Conservation (phyloP, 2,329 filamentous ascomycete species). For the Pyrenophora tritici-repentis region DNA sequence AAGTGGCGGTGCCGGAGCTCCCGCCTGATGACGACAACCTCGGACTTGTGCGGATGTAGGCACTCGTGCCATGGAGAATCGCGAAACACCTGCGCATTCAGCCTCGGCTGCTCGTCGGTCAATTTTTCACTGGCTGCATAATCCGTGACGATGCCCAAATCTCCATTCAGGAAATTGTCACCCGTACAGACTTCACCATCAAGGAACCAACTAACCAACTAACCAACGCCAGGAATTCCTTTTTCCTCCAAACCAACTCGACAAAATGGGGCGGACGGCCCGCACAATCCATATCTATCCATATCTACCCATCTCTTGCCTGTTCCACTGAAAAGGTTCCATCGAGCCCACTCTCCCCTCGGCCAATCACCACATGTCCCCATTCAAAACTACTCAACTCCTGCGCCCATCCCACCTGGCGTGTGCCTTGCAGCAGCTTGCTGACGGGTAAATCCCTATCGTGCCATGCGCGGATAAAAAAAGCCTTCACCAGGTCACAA, state of each 20-base stretch:
- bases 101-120: slow-evolving; percentile 24
- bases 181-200: slow-evolving; percentile 11
- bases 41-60: slow-evolving; percentile 38
- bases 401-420: slow-evolving; percentile 22
- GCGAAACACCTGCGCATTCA: slow-evolving; percentile 27
- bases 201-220: slow-evolving; percentile 21
- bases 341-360: slow-evolving; percentile 17
- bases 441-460: slow-evolving; percentile 41
- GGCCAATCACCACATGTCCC: slow-evolving; percentile 29
- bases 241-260: slow-evolving; percentile 7
- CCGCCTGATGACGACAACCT: slow-evolving; percentile 36
- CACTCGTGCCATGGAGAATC: slow-evolving; percentile 25
- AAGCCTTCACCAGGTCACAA: slow-evolving; percentile 41
- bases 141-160: slow-evolving; percentile 17
- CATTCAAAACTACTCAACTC: slow-evolving; percentile 13
- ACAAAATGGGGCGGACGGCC: slow-evolving; percentile 31
- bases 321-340: slow-evolving; percentile 30
- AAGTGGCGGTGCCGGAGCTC: slow-evolving; percentile 35
- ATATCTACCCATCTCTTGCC: too few species aligned
- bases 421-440: slow-evolving; percentile 41
- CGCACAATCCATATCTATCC: slow-evolving; percentile 34
- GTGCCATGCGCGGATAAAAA: slow-evolving; percentile 22
- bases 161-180: slow-evolving; percentile 13
- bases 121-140: slow-evolving; percentile 17
- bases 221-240: slow-evolving; percentile 17